Evolutionary conservation across 73 alveolate species (phyloP).

Genomic region (Paramecium octaurelia): DNA sequence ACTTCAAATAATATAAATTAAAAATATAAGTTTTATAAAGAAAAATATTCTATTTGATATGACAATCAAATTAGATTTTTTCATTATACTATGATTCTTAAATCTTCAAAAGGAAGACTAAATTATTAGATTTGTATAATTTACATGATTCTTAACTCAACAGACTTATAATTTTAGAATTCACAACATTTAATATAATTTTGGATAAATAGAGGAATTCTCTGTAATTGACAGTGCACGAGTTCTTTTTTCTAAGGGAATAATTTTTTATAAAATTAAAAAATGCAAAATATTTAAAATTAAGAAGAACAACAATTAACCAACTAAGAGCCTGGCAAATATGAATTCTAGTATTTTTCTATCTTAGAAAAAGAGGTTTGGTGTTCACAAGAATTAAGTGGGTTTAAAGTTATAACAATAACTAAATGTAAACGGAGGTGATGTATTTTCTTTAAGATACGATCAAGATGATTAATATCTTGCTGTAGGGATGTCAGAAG

Average conservation of each 20-base stretch:
- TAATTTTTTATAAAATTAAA: no score
- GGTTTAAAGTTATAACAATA: background rate
- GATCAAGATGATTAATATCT: constrained; percentile 81
- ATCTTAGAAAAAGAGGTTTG: background rate
- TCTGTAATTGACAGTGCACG: no score
- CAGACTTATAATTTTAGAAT: no score
- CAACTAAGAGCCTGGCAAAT: background rate
- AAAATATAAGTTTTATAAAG: no score
- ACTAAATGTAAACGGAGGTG: background rate
- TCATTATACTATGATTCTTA: background rate
- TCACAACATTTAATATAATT: no score
- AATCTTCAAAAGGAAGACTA: background rate
- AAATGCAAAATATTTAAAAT: background rate
- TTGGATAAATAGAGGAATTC: no score
- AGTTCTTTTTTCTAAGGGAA: background rate
- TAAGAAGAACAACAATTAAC: background rate
- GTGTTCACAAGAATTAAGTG: background rate
- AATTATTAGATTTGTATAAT: background rate
- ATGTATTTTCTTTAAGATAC: constrained; percentile 80
- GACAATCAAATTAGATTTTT: background rate
- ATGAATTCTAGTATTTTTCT: background rate
- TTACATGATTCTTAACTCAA: background rate
- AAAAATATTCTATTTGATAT: background rate
- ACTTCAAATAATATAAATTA: no score
- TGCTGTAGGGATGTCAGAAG: constrained; percentile 64